Percentiles rank a stretch among this genome's conserved stretches.
These are phyloP conservation scores for Curvularia hawaiiensis DNA, from an alignment of 2,329 filamentous ascomycete species.

Conservation along the genomic window DNA sequence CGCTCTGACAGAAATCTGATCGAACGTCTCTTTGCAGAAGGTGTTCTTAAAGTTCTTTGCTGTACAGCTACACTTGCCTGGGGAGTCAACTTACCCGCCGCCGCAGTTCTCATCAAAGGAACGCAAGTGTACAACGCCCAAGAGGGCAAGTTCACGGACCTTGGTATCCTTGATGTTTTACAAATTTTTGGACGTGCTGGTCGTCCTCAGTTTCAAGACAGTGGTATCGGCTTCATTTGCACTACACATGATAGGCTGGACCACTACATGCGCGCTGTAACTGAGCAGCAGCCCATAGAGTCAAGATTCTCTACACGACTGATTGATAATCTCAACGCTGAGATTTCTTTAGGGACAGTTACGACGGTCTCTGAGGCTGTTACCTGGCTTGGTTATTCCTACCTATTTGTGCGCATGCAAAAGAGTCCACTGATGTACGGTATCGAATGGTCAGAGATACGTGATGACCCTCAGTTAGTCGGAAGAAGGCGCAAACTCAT, in stretches of 20 bases:
- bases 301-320: conserved; percentile 94
- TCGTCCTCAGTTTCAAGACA: conserved; percentile 96
- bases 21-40: conserved; percentile 87
- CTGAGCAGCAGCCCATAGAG: conserved; percentile 95
- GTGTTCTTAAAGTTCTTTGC: conserved; percentile 95
- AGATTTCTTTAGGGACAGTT: conserved; percentile 91
- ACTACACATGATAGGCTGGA: conserved; percentile 92
- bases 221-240: conserved; percentile 96
- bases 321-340: conserved; percentile 95
- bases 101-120: conserved; percentile 96
- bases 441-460: conserved; percentile 90
- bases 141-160: conserved; percentile 93
- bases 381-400: conserved; percentile 97
- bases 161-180: conserved; percentile 94
- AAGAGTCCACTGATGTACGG: conserved; percentile 90
- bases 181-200: conserved; percentile 99
- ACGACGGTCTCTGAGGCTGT: conserved; percentile 93
- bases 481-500: conserved; percentile 83
- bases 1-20: conserved; percentile 94
- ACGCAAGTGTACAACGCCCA: conserved; percentile 97
- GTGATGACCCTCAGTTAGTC: conserved; percentile 86
- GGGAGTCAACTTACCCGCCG: conserved; percentile 98
- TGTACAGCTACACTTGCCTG: conserved; percentile 97
- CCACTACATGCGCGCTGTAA: conserved; percentile 91
- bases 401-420: conserved; percentile 95